Evolutionary conservation across 2,329 filamentous ascomycete genomes (phyloP).

Genomic region (Xylaria sp.): DNA sequence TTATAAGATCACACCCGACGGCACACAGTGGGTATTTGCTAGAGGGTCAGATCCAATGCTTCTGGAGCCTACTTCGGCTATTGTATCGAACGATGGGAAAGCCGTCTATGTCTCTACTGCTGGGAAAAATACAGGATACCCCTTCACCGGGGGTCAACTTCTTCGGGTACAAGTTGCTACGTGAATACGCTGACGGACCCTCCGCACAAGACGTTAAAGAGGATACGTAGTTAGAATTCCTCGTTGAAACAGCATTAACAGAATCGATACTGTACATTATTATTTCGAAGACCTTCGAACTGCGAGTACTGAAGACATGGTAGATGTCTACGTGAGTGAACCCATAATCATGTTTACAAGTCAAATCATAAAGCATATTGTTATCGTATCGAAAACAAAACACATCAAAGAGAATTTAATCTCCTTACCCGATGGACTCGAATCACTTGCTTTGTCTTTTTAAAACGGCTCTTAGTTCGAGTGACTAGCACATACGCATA

Average conservation of each 20-base stretch:
- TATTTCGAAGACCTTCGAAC: not conserved
- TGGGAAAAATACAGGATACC: constrained; percentile 29
- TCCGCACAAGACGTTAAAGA: not conserved
- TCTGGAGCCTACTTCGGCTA: constrained; percentile 38
- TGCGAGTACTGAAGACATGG: not conserved
- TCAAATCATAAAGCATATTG: not conserved
- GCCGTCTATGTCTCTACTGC: constrained; percentile 40
- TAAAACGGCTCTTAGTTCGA: not conserved
- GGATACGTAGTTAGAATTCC: not conserved
- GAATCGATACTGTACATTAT: not conserved
- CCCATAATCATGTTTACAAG: not conserved
- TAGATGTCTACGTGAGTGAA: not conserved
- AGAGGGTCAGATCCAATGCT: constrained; percentile 26
- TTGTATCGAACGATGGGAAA: constrained; percentile 34
- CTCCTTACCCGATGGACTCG: not conserved
- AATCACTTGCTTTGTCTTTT: not conserved
- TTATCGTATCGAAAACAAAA: not conserved
- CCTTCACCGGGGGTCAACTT: constrained; percentile 34
- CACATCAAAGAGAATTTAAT: not conserved
- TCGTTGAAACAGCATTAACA: not conserved
- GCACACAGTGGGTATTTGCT: constrained; percentile 34
- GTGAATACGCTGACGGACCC: not conserved
- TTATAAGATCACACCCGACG: constrained; percentile 37
- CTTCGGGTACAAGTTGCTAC: constrained; percentile 25
- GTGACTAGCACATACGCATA: not conserved